These are phyloP conservation scores for Adiantum capillusveneris DNA, from an alignment of 75 land plant genomes.

Conservation along the genomic window DNA sequence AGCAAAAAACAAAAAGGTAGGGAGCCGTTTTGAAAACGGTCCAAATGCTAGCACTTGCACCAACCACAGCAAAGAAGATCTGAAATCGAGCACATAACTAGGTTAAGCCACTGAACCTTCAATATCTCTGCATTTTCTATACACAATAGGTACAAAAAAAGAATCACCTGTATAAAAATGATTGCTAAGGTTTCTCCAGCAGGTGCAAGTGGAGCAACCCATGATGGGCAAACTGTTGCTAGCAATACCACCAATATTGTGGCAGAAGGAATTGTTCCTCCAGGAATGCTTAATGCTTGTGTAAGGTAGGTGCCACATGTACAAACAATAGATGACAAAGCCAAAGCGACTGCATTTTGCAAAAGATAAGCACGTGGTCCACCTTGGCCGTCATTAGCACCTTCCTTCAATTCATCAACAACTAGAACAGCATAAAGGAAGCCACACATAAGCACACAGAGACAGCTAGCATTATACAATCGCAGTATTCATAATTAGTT, in stretches of 20 bases:
- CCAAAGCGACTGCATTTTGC: slow-evolving; percentile 55
- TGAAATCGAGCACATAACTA: slow-evolving; percentile 14
- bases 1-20: slow-evolving; percentile 65
- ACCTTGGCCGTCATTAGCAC: slow-evolving; percentile 7
- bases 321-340: slow-evolving; percentile 77
- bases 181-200: slow-evolving; percentile 78
- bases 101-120: too few species aligned
- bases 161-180: slow-evolving; percentile 82
- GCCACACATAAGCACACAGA: too few species aligned
- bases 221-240: slow-evolving; percentile 71
- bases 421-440: too few species aligned
- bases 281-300: slow-evolving; percentile 49
- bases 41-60: slow-evolving; percentile 74
- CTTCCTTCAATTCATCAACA: slow-evolving; percentile 3
- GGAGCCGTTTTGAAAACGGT: slow-evolving; percentile 81
- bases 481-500: too few species aligned
- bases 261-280: slow-evolving; percentile 75
- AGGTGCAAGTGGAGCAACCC: slow-evolving; percentile 60
- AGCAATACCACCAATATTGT: slow-evolving; percentile 74
- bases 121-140: too few species aligned
- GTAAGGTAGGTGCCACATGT: slow-evolving; percentile 44
- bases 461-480: too few species aligned
- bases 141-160: too few species aligned
- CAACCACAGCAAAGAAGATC: slow-evolving; percentile 89
- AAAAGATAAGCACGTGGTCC: slow-evolving; percentile 22